Percentiles rank a stretch among this genome's conserved stretches.
These are phyloP conservation scores for Schizothecium vesticola DNA, from an alignment of 495 filamentous ascomycete genomes.

Conservation along the genomic window DNA sequence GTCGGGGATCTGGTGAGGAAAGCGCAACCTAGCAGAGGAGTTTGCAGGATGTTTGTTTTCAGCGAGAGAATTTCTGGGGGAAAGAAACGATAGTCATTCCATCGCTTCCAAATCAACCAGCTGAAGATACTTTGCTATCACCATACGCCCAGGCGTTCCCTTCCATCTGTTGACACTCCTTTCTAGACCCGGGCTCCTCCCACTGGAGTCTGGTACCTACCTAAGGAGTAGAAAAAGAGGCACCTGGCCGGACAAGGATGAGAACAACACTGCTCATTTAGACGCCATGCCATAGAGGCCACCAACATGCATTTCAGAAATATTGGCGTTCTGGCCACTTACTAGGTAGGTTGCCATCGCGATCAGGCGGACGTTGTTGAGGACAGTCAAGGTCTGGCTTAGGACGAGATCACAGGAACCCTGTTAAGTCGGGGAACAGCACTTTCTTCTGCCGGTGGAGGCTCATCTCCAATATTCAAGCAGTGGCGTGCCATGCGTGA, in stretches of 20 bases:
- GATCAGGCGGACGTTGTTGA: not conserved
- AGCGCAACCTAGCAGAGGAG: not conserved
- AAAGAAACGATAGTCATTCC: not conserved
- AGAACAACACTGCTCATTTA: not conserved
- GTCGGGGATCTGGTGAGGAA: not conserved
- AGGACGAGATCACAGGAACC: not conserved
- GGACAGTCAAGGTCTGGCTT: not conserved
- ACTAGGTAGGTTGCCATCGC: not conserved
- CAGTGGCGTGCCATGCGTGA: not conserved
- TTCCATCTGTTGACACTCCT: not conserved
- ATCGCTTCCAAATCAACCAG: not conserved
- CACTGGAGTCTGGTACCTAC: too few relatives aligned
- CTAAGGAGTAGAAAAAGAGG: not conserved
- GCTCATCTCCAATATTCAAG: not conserved
- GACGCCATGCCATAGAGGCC: not conserved
- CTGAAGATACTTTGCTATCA: not conserved
- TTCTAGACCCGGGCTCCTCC: not conserved
- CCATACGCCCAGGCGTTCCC: not conserved
- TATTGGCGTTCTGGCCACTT: not conserved
- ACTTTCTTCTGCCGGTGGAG: not conserved
- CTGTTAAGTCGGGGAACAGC: not conserved
- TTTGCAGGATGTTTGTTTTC: not conserved
- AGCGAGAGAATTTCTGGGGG: not conserved
- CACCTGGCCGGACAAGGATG: not conserved
- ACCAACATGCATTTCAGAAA: not conserved